A percentile compares a stretch with the other conserved stretches of the same genome.
phyloP scores from a whole-genome alignment of 2,329 filamentous ascomycete species.

The Paraphaeosphaeria minitans region DNA sequence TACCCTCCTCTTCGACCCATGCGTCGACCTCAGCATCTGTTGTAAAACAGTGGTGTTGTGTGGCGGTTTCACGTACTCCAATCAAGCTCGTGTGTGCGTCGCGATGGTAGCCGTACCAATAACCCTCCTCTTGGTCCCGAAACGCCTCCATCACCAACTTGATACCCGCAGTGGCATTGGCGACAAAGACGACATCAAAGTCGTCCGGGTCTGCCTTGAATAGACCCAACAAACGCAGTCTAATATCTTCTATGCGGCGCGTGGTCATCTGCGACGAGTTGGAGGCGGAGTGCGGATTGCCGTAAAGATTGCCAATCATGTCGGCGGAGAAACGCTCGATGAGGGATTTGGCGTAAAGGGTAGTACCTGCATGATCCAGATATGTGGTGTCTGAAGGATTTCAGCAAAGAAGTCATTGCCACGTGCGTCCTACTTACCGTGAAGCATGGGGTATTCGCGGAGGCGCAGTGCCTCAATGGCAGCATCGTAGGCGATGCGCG shows the following conservation, averaged over 20 bases:
- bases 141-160: slow-evolving; percentile 85
- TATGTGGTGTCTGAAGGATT: slow-evolving; percentile 70
- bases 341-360: slow-evolving; percentile 77
- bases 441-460: slow-evolving; percentile 71
- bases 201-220: slow-evolving; percentile 80
- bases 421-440: slow-evolving; percentile 54
- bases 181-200: slow-evolving; percentile 89
- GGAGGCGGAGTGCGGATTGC: slow-evolving; percentile 91
- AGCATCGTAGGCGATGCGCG: slow-evolving; percentile 57
- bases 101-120: slow-evolving; percentile 81
- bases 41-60: slow-evolving; percentile 67
- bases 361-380: slow-evolving; percentile 95
- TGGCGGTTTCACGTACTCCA: slow-evolving; percentile 74
- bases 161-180: slow-evolving; percentile 89
- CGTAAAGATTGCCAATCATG: slow-evolving; percentile 78
- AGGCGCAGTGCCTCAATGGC: slow-evolving; percentile 64
- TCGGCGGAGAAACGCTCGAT: slow-evolving; percentile 81
- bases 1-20: slow-evolving; percentile 61
- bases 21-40: slow-evolving; percentile 65
- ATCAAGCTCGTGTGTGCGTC: slow-evolving; percentile 87
- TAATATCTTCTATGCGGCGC: slow-evolving; percentile 74
- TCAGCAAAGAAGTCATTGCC: slow-evolving; percentile 12
- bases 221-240: slow-evolving; percentile 72
- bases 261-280: slow-evolving; percentile 78
- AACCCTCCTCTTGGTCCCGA: slow-evolving; percentile 70